Evolutionary conservation across 257 asterid genomes (phyloP).

Genomic region (Anisodus acutangulus): DNA sequence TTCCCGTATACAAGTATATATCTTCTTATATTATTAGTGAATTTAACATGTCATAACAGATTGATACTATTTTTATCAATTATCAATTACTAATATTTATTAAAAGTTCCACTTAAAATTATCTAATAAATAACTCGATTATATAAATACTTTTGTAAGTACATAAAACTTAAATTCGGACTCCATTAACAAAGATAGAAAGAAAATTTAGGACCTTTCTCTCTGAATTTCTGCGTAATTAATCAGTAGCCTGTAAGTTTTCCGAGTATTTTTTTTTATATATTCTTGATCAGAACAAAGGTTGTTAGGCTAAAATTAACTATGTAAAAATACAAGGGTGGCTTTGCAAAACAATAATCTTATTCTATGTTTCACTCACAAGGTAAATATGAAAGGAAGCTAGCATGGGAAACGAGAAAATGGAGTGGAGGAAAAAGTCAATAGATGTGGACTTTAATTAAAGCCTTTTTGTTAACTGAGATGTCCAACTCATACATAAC

Average conservation of each 20-base stretch:
- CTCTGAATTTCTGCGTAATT: neutral
- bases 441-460: conserved; percentile 49
- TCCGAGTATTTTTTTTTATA: neutral
- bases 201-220: neutral
- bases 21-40: too few species aligned
- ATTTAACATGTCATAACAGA: too few species aligned
- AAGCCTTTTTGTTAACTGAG: conserved; percentile 44
- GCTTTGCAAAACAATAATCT: neutral
- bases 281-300: neutral
- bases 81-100: too few species aligned
- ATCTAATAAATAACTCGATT: too few species aligned
- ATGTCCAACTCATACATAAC: conserved; percentile 48
- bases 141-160: too few species aligned
- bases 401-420: conserved; percentile 34
- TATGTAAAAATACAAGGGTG: neutral
- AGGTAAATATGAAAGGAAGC: conserved; percentile 27
- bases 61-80: too few species aligned
- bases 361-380: neutral
- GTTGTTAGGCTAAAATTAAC: neutral
- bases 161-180: too few species aligned
- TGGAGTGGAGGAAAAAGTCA: conserved; percentile 41
- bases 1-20: too few species aligned
- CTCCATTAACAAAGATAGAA: neutral
- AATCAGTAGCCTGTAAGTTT: neutral
- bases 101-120: too few species aligned